Base-by-base conservation (phyloP, 176 grass and related monocot genomes). In the Aegilops speltoides region DNA sequence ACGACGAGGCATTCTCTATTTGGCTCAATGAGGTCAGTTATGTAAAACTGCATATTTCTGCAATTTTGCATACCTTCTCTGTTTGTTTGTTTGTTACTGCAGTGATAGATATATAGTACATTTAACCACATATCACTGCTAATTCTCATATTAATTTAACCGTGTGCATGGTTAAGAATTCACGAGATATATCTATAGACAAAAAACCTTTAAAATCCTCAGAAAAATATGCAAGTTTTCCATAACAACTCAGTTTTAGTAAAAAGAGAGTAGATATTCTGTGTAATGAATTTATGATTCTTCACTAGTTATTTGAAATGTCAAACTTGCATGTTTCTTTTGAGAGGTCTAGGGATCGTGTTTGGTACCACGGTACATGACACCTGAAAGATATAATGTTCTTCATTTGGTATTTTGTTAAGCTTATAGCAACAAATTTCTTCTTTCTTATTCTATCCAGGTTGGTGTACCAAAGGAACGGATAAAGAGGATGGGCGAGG, bases 401-500 rank as follows among this genome's bases (percentile, higher is more conserved):
- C 56, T 65, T 43, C 17, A 31, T 45, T 71, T 37, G 50, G 56
- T 86, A 52, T 16, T n/a, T 13, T 56, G 54, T 19, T 40, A 82
- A 46, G 16, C 54, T 77, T 86, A 40, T 19, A 36, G 19, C 79
- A 28, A 79, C 72, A 19, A 22, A 61, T 74, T 57, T 40, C 73
- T 77, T 41, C 85, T 8, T 46, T 13, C 79, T 33, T 23, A 19
- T 86, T 46, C 46, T 83, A 50, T 90, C 73, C 79, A 98, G 96
- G 82, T 98, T 86, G 96, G 96, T 25, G 96, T 98, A 78, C 91
- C 96, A 33, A 90, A 91, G 73, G 93, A 98, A 69, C 87, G 76
- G 46, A 98, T 98, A 88, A 98, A 96, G 82, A 95, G 93, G 75
- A 89, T 98, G 96, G 96, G 96, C 36, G 88, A 92, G 52, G 93